phyloP scores from a whole-genome alignment of 495 filamentous ascomycete species.

The Aspergillus taichungensis region DNA sequence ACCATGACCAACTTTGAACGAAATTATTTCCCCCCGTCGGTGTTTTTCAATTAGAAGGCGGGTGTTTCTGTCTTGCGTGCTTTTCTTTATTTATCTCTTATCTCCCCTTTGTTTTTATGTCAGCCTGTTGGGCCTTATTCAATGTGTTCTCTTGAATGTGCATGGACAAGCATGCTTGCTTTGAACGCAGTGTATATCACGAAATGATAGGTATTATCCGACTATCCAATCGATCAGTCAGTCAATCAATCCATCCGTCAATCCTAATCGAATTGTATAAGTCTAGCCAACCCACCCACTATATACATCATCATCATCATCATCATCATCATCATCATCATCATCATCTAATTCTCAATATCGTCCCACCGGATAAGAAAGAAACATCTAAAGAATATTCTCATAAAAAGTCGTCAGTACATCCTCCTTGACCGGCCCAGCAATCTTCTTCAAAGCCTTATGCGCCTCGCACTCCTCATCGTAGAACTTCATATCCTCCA shows the following conservation, averaged over 20 bases:
- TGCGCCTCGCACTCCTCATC: slow-evolving; percentile 57
- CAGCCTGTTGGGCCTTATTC: neutral
- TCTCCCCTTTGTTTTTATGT: neutral
- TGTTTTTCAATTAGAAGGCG: no score
- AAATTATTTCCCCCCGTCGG: no score
- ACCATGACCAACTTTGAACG: no score
- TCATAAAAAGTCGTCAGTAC: slow-evolving; percentile 44
- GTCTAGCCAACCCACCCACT: neutral
- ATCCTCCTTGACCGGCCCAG: slow-evolving; percentile 27
- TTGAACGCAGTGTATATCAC: slow-evolving; percentile 26
- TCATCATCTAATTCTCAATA: neutral
- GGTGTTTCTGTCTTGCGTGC: neutral
- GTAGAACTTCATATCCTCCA: slow-evolving; percentile 66
- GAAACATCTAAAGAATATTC: slow-evolving; percentile 24
- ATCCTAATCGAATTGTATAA: no score
- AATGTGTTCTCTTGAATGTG: slow-evolving; percentile 1
- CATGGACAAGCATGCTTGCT: slow-evolving; percentile 6
- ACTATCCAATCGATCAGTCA: neutral
- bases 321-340: neutral
- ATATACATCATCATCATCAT: neutral
- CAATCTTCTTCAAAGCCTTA: slow-evolving; percentile 45
- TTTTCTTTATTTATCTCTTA: neutral
- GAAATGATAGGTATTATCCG: slow-evolving; percentile 11
- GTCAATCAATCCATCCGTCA: no score
- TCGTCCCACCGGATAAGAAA: neutral